Evolutionary conservation across 2,329 filamentous ascomycete species (phyloP).

Genomic region (Ascomycota sp.): DNA sequence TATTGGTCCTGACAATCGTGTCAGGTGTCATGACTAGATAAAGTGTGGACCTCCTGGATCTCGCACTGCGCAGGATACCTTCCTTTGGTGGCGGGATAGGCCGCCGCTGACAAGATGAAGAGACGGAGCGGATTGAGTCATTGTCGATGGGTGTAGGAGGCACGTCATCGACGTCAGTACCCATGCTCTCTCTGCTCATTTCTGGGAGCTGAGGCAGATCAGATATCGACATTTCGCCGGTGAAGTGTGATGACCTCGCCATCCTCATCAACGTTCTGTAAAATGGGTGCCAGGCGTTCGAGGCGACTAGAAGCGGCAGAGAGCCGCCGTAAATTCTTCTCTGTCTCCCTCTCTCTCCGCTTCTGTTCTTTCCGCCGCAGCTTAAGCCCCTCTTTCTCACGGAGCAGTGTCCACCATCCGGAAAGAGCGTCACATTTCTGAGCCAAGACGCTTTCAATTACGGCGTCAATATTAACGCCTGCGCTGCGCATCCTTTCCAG

Average conservation of each 20-base stretch:
- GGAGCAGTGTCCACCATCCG: conserved; percentile 87
- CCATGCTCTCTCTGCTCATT: conserved; percentile 14
- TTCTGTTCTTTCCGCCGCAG: conserved; percentile 61
- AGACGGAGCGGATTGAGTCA: conserved; percentile 52
- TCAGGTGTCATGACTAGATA: conserved; percentile 58
- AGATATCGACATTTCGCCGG: conserved; percentile 40
- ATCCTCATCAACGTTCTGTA: conserved; percentile 66
- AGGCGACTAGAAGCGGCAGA: conserved; percentile 80
- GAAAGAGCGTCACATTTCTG: conserved; percentile 78
- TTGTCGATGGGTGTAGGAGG: conserved; percentile 61
- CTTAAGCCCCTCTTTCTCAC: conserved; percentile 90
- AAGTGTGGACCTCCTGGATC: conserved; percentile 65
- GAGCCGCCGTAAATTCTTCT: conserved; percentile 61
- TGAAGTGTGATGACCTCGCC: conserved; percentile 37
- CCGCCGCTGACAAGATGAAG: conserved; percentile 56
- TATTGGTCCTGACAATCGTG: conserved; percentile 13
- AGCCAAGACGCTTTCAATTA: conserved; percentile 82
- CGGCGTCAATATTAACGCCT: conserved; percentile 80
- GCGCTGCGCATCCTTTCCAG: conserved; percentile 82
- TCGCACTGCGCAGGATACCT: conserved; percentile 41
- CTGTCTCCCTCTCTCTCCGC: conserved; percentile 63
- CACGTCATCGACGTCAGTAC: conserved; percentile 11
- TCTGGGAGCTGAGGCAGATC: conserved; percentile 67
- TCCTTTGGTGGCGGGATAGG: conserved; percentile 78
- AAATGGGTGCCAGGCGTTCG: conserved; percentile 56